A percentile compares a stretch with the other conserved stretches of the same genome.
Conservation (phyloP, 83 land plant genomes). For the Larix sibirica region DNA sequence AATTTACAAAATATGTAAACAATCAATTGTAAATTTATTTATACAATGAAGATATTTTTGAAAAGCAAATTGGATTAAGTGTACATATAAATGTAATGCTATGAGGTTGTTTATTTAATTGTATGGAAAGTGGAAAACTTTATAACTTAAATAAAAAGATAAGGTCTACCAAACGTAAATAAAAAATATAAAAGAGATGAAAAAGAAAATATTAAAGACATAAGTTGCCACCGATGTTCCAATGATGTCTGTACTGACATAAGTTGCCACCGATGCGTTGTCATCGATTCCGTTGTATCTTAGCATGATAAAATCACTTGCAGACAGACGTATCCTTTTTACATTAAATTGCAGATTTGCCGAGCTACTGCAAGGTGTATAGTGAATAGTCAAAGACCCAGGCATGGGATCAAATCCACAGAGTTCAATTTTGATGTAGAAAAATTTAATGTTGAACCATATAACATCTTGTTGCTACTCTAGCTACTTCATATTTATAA, state of each 20-base stretch:
- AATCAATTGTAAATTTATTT: too few species aligned
- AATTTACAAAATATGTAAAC: too few species aligned
- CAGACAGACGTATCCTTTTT: background rate
- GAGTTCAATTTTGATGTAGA: background rate
- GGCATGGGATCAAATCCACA: background rate
- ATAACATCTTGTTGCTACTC: background rate
- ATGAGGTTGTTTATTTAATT: too few species aligned
- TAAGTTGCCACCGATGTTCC: background rate
- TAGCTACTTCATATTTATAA: too few species aligned
- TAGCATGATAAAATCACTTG: background rate
- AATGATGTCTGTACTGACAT: background rate
- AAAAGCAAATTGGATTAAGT: too few species aligned
- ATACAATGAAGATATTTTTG: too few species aligned
- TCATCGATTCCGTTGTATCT: background rate
- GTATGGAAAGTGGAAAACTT: too few species aligned
- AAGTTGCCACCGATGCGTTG: background rate
- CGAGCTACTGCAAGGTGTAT: background rate
- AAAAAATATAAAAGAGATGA: too few species aligned
- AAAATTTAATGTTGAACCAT: background rate
- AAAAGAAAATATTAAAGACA: too few species aligned
- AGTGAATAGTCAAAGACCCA: background rate
- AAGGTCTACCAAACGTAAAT: too few species aligned
- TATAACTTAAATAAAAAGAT: too few species aligned
- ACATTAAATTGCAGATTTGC: background rate
- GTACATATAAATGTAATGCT: too few species aligned